phyloP scores from a whole-genome alignment of 2,329 filamentous ascomycete genomes.

The Apiospora rasikravindrae region DNA sequence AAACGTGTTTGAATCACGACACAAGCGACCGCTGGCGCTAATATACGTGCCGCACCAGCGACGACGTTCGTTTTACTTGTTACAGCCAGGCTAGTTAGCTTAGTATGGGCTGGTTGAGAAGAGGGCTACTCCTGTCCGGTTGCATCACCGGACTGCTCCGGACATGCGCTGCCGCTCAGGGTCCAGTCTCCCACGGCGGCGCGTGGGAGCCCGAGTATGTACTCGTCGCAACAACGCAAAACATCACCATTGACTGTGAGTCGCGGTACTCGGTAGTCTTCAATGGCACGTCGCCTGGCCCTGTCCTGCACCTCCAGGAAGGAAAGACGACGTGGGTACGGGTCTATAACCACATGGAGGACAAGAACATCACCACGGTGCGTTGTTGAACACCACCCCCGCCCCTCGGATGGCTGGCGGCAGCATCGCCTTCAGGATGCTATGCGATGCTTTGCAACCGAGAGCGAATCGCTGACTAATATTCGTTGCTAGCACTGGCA shows the following conservation, averaged over 20 bases:
- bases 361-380: slow-evolving; percentile 61
- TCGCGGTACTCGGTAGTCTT: slow-evolving; percentile 52
- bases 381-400: slow-evolving; percentile 23
- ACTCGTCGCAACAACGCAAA: slow-evolving; percentile 38
- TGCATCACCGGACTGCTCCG: slow-evolving; percentile 26
- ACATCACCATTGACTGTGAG: slow-evolving; percentile 52
- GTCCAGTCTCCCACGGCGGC: slow-evolving; percentile 30
- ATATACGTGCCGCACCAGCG: background rate
- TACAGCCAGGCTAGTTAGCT: background rate
- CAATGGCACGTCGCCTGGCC: slow-evolving; percentile 60
- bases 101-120: background rate
- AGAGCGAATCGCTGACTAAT: slow-evolving; percentile 23
- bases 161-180: slow-evolving; percentile 28
- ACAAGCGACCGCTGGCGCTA: background rate
- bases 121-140: background rate
- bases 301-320: slow-evolving; percentile 51
- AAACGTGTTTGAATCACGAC: background rate
- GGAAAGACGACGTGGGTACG: slow-evolving; percentile 60
- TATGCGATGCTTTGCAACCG: background rate
- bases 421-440: background rate
- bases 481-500: slow-evolving; percentile 64
- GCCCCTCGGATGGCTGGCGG: background rate
- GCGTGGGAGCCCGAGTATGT: slow-evolving; percentile 39
- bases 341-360: slow-evolving; percentile 61
- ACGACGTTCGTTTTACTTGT: slow-evolving; percentile 1